Base-by-base conservation (phyloP, 2,329 filamentous ascomycete genomes). In the Fusarium temperatum region DNA sequence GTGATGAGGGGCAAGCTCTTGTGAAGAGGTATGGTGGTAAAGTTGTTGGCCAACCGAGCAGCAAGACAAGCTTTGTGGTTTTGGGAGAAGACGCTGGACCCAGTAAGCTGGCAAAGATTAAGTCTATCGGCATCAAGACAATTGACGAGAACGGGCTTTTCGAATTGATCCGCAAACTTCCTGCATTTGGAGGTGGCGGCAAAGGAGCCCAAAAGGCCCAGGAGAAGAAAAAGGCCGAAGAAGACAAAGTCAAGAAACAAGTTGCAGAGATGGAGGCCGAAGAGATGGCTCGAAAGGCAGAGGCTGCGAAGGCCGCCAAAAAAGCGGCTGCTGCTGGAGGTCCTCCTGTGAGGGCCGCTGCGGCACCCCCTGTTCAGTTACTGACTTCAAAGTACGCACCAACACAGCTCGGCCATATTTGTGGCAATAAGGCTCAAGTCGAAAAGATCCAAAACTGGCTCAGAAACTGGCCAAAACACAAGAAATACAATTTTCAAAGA, bases 381-480 rank as follows among this genome's bases (percentile, higher is more conserved):
- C 97, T 96, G 93, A 99, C 96, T 4, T 93, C 92, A 50, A 98
- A 98, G 78, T 98, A 99, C 82, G 96, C 96, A 0, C 96, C 96
- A 6, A 93, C 93, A 3, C 89, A 92, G 62, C 86, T 97, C 48
- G 92, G 85, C 66, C 95, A 98, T 80, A 98, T 99, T 54, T 98
- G 96, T 81, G 96, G 96, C 73, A 99, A 99, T 84, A 98, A 98
- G 82, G 87, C 85, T 4, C 90, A 92, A 36, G 96, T 99, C 2
- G 95, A 98, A 80, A 97, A 93, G 80, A 92, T 99, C 17, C 94
- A 97, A 79, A 87, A 85, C 35, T 99, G 96, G 96, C 87, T 99
- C 60, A 90, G 90, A 65, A 91, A 91, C 73, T 99, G 96, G 90
- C 89, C 89, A 26, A 93, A 93, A 80, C 90, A 90, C 63, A 92